phyloP scores from a whole-genome alignment of 768 basidiomycete genomes.

The Cystobasidium ongulense region DNA sequence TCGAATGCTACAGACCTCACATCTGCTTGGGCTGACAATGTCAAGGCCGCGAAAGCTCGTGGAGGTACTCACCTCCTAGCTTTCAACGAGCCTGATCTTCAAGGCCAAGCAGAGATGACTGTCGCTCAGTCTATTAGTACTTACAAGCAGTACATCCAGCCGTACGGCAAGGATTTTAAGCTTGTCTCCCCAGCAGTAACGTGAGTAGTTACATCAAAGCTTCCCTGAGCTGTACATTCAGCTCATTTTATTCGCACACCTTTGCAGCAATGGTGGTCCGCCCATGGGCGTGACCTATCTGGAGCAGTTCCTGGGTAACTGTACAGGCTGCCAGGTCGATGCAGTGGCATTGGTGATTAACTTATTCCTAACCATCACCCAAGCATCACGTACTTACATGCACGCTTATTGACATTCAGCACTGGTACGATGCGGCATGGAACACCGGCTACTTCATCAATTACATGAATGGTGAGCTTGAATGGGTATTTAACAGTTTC shows the following conservation, averaged over 20 bases:
- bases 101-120: constrained; percentile 30
- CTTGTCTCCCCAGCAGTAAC: constrained; percentile 37
- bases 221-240: neutral
- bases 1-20: neutral
- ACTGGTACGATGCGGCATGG: constrained; percentile 26
- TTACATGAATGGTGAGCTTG: neutral
- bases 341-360: neutral
- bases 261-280: constrained; percentile 11
- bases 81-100: constrained; percentile 34
- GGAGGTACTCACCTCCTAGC: constrained; percentile 32
- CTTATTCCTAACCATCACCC: neutral
- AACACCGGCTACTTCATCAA: constrained; percentile 31
- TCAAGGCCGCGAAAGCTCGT: constrained; percentile 19
- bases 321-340: constrained; percentile 31
- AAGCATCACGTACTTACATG: neutral
- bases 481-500: neutral
- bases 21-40: constrained; percentile 19
- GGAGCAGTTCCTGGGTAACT: constrained; percentile 1
- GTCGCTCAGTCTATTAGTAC: constrained; percentile 1
- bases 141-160: constrained; percentile 35
- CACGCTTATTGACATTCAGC: neutral
- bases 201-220: constrained; percentile 3
- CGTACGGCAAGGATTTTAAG: constrained; percentile 28
- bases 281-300: constrained; percentile 25
- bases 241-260: neutral